Evolutionary conservation across 495 filamentous ascomycete genomes (phyloP), one percentile per base, ranked within the genome.

Genomic region (Podospora appendiculata): DNA sequence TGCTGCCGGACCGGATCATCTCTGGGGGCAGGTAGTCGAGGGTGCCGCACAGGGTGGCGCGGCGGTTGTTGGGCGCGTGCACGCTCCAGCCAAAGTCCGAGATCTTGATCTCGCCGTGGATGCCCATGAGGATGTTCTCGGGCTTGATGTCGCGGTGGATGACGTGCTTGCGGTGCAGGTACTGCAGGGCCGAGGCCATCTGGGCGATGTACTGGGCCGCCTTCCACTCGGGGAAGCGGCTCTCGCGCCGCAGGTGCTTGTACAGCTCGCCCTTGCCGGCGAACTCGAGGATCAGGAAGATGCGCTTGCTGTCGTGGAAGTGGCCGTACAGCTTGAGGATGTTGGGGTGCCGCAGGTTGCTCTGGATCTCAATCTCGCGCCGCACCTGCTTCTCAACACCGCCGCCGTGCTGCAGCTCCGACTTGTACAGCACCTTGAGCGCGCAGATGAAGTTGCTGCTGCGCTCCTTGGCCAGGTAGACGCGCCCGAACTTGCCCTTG

Each of bases 131-230:
- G 58, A 98, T 98, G 62, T 98, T 98, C 70, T 98, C 93, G 10
- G 93, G 93, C 73, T 98, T 98, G 73, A 98, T 98, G 59, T 98
- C 93, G 42, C 93, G 85, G 62, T 98, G 93, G 73, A 98, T 98
- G 58, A 98, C 89, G 65, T 98, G 93, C 74, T 98, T 97, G 65
- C 88, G 89, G 72, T 98, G 93, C 19, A 97, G 74, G 59, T 97
- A 97, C 53, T 81, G 83, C 58, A 98, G 72, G 18, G 93, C 93
- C 42, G 87, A 84, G 16, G 94, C 89, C 94, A 98, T 97, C 70
- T 98, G 93, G n/a, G 92, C 94, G 56, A 96, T 88, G 63, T 95
- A 98, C 71, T 93, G 85, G 32, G 92, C 90, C 41, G 94, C 94
- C 68, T 92, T 93, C 86, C 89, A 92, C 68, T 98, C 93, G 8